Evolutionary conservation across 2,329 filamentous ascomycete genomes (phyloP).

Genomic region (Cordyceps militaris): DNA sequence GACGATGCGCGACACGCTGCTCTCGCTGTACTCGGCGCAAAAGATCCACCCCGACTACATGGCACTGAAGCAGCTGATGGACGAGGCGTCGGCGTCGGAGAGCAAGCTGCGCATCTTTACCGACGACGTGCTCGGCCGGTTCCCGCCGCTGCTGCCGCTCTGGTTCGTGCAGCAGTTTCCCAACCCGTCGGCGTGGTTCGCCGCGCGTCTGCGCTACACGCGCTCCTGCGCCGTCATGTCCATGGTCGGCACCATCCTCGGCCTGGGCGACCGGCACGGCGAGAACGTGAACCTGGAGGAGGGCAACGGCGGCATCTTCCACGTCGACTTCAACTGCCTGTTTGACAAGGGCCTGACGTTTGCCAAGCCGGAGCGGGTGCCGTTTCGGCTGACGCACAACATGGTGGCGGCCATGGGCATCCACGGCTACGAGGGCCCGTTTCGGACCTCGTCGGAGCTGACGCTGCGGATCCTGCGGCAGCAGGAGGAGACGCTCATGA

Average conservation of each 20-base stretch:
- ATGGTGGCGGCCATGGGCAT: constrained; percentile 97
- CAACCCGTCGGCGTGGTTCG: constrained; percentile 87
- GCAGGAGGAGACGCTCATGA: constrained; percentile 95
- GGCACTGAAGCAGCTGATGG: constrained; percentile 57
- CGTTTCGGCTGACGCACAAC: constrained; percentile 95
- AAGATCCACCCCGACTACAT: constrained; percentile 64
- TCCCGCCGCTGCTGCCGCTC: constrained; percentile 76
- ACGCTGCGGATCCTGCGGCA: constrained; percentile 77
- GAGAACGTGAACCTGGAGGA: constrained; percentile 96
- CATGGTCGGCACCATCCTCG: constrained; percentile 95
- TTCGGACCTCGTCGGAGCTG: constrained; percentile 82
- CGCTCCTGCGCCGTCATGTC: constrained; percentile 97
- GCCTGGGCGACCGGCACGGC: constrained; percentile 87
- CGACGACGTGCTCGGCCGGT: constrained; percentile 54
- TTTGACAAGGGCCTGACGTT: constrained; percentile 98
- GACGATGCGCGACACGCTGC: constrained; percentile 84
- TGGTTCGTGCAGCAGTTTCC: constrained; percentile 98
- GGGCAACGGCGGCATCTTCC: constrained; percentile 85
- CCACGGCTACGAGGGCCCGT: constrained; percentile 89
- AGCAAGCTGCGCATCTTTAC: constrained; percentile 65
- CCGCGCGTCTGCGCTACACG: constrained; percentile 80
- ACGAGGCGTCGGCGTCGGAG: constrained; percentile 50
- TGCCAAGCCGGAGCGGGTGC: constrained; percentile 87
- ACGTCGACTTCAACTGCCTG: constrained; percentile 98
- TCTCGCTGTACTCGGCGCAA: constrained; percentile 69